Evolutionary conservation across 768 basidiomycete species (phyloP).

Genomic region (Favolaschia claudopus): DNA sequence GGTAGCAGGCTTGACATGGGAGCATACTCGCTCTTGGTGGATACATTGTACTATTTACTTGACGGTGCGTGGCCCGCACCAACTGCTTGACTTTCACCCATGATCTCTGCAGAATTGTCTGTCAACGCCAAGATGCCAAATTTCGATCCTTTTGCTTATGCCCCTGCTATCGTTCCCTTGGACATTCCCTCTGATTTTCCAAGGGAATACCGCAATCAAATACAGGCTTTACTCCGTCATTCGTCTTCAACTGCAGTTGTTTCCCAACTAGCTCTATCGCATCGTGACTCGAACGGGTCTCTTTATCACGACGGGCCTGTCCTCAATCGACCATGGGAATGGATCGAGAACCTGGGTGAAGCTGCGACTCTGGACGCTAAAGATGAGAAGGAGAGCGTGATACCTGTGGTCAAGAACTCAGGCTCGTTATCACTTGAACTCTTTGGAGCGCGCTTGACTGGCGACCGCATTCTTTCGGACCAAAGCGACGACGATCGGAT

Average conservation of each 20-base stretch:
- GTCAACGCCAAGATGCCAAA: conserved; percentile 59
- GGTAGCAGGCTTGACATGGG: conserved; percentile 62
- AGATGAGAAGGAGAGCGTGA: conserved; percentile 47
- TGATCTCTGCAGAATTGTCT: conserved; percentile 61
- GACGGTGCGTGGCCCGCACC: conserved; percentile 60
- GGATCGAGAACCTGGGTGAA: conserved; percentile 82
- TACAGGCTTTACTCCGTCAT: conserved; percentile 65
- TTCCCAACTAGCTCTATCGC: conserved; percentile 63
- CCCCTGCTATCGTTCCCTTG: conserved; percentile 58
- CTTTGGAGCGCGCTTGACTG: conserved; percentile 71
- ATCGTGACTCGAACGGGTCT: conserved; percentile 62
- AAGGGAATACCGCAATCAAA: conserved; percentile 60
- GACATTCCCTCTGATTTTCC: conserved; percentile 67
- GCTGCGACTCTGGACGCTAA: conserved; percentile 50
- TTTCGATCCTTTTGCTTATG: conserved; percentile 71
- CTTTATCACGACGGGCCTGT: conserved; percentile 60
- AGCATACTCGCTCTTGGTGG: conserved; percentile 70
- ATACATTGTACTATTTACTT: conserved; percentile 76
- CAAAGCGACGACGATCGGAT: conserved; percentile 41
- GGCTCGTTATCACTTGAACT: conserved; percentile 76
- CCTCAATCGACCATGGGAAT: conserved; percentile 85
- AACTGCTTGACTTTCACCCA: not conserved
- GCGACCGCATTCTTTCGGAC: conserved; percentile 56
- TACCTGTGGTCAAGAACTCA: conserved; percentile 62
- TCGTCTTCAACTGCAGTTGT: conserved; percentile 59